Evolutionary conservation across 208 protist species (phyloP), one percentile per base, ranked within the genome.

Genomic region (Leishmania turanica): DNA sequence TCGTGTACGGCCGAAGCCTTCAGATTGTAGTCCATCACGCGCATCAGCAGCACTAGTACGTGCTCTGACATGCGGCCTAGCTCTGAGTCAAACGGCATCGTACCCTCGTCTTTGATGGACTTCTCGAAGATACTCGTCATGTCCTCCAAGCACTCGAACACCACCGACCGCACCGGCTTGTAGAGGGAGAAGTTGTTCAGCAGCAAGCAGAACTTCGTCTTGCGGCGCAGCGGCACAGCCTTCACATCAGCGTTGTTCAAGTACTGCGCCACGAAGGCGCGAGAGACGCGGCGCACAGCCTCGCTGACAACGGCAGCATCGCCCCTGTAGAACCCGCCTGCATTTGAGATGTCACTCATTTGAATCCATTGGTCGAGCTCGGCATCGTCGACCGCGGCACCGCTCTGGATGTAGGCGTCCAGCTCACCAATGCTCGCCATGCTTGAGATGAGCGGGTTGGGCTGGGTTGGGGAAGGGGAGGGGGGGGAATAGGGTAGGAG

Each of bases 21-120:
- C 24, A 98, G 88, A 77, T 97, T 94, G 89, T 97, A 98, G 31
- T 92, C 85, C 60, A 89, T 96, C 37, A 97, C 91, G 71, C 96
- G 93, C 90, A 96, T 96, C 70, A 98, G 88, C 56, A 98, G 93
- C 79, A 97, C 96, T 9, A 97, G 90, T 4, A 97, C 93, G 84
- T 98, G 96, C 85, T 98, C 94, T 53, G 94, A 96, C 94, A 98
- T 96, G 75, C 96, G 94, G 51, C 96, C 96, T 66, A 98, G 90
- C 80, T 98, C 94, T 1, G 93, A 96, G 76, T 97, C 95, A 60
- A 98, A 98, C 47, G 93, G 92, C 86, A 96, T 92, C 27, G 82
- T 87, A 21, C 91, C 93, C 81, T 98, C 96, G 64, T 91, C 88
- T 65, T 88, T 87, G 77, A 98, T 97, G 37, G 93, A 85, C 34